phyloP scores from a whole-genome alignment of 768 basidiomycete genomes.

The Boletus patriciae region DNA sequence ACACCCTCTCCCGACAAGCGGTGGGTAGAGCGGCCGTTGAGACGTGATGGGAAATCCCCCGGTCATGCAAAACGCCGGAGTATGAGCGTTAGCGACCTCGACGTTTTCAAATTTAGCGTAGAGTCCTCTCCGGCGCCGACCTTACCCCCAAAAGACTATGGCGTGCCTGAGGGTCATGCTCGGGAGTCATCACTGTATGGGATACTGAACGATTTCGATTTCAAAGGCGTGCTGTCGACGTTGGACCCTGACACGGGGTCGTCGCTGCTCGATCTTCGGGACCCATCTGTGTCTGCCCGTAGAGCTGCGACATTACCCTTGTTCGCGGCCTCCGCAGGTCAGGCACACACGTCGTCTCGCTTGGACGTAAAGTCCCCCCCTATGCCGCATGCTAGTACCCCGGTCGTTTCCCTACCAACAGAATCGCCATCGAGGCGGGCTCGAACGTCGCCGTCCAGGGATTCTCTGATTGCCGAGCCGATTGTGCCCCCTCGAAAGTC shows the following conservation, averaged over 20 bases:
- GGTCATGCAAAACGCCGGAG: conserved; percentile 58
- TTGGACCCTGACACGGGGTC: conserved; percentile 56
- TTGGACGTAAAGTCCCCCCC: conserved; percentile 23
- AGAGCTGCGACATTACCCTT: conserved; percentile 39
- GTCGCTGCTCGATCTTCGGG: conserved; percentile 58
- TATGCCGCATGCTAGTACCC: conserved; percentile 16
- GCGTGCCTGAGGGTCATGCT: conserved; percentile 25
- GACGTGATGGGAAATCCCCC: conserved; percentile 29
- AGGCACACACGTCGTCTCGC: conserved; percentile 23
- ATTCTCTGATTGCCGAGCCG: conserved; percentile 41
- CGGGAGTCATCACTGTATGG: conserved; percentile 55
- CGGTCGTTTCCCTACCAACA: conserved; percentile 27
- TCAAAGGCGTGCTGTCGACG: conserved; percentile 69
- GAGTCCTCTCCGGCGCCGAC: conserved; percentile 39
- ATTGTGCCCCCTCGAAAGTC: conserved; percentile 32
- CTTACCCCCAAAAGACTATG: conserved; percentile 35
- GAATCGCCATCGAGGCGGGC: conserved; percentile 21
- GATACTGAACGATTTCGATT: conserved; percentile 73
- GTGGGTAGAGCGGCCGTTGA: conserved; percentile 26
- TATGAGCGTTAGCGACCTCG: conserved; percentile 70
- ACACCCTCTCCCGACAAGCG: conserved; percentile 33
- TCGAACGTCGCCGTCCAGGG: conserved; percentile 50
- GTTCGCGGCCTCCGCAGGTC: conserved; percentile 38
- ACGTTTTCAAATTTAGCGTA: conserved; percentile 46
- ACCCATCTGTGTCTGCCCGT: conserved; percentile 61